These are phyloP conservation scores for Debaryomyces maramus DNA, from an alignment of 805 yeast species.

Conservation along the genomic window DNA sequence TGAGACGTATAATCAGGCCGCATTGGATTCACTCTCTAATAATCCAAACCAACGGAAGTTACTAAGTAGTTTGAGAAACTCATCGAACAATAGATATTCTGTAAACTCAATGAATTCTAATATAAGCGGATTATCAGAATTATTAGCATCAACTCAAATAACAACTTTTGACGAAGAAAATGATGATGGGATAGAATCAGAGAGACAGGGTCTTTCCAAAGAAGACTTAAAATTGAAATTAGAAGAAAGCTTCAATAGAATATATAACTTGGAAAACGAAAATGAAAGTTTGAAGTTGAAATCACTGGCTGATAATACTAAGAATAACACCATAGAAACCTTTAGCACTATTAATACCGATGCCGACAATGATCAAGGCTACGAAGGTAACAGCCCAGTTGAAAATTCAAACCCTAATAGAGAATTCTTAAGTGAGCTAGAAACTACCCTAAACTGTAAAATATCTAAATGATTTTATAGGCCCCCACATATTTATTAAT, in stretches of 20 bases:
- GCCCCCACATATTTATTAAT: no score
- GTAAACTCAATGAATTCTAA: conserved; percentile 51
- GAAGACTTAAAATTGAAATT: conserved; percentile 33
- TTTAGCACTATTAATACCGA: background rate
- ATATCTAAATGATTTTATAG: no score
- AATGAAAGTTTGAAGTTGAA: conserved; percentile 20
- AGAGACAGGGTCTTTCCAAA: conserved; percentile 21
- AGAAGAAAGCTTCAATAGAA: conserved; percentile 40
- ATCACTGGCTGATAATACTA: conserved; percentile 1
- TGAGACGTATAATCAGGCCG: conserved; percentile 35
- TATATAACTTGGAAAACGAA: conserved; percentile 34
- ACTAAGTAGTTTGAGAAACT: conserved; percentile 13
- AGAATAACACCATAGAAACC: background rate
- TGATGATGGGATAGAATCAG: conserved; percentile 2
- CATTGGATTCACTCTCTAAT: conserved; percentile 37
- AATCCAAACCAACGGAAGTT: conserved; percentile 8
- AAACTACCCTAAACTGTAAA: conserved; percentile 12
- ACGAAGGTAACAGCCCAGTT: background rate
- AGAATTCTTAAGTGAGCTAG: conserved; percentile 18
- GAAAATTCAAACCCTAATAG: conserved; percentile 2
- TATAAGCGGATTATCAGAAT: conserved; percentile 48
- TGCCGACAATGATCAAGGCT: background rate
- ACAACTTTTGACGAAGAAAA: conserved; percentile 33
- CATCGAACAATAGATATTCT: conserved; percentile 56
- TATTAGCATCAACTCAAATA: conserved; percentile 45